These are phyloP conservation scores for Candida hungchunana DNA, from an alignment of 805 yeast species.

Conservation along the genomic window DNA sequence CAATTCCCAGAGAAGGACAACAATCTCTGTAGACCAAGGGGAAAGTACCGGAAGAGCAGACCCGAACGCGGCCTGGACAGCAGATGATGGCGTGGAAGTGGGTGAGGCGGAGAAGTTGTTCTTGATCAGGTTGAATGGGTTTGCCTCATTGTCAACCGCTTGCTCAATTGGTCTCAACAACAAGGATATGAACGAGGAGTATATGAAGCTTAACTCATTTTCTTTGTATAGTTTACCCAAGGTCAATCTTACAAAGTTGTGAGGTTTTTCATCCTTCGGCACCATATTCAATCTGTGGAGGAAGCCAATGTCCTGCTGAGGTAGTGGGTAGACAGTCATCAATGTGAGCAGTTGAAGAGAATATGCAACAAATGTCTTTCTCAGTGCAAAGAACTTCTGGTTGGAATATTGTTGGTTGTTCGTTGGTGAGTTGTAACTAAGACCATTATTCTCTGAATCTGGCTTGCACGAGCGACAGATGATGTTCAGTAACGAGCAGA, in stretches of 20 bases:
- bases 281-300: conserved; percentile 31
- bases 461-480: conserved; percentile 47
- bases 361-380: conserved; percentile 46
- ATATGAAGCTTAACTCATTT: conserved; percentile 47
- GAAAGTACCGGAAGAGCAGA: conserved; percentile 36
- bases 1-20: conserved; percentile 70
- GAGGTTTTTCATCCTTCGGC: conserved; percentile 30
- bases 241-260: conserved; percentile 46
- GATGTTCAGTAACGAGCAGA: conserved; percentile 69
- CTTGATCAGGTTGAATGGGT: conserved; percentile 30
- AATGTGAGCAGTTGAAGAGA: conserved; percentile 59
- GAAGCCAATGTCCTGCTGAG: conserved; percentile 39
- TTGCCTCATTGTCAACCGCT: conserved; percentile 35
- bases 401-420: conserved; percentile 23
- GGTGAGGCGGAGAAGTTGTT: conserved; percentile 14
- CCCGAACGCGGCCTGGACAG: conserved; percentile 9
- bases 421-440: conserved; percentile 31
- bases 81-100: conserved; percentile 11
- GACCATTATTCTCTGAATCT: conserved; percentile 39
- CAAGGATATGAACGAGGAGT: conserved; percentile 43
- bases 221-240: conserved; percentile 52
- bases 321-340: conserved; percentile 61
- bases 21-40: conserved; percentile 53
- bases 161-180: conserved; percentile 42
- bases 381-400: conserved; percentile 29